These are phyloP conservation scores for Ensete ventricosum DNA, from an alignment of 176 grass and related monocot genomes.

Conservation along the genomic window DNA sequence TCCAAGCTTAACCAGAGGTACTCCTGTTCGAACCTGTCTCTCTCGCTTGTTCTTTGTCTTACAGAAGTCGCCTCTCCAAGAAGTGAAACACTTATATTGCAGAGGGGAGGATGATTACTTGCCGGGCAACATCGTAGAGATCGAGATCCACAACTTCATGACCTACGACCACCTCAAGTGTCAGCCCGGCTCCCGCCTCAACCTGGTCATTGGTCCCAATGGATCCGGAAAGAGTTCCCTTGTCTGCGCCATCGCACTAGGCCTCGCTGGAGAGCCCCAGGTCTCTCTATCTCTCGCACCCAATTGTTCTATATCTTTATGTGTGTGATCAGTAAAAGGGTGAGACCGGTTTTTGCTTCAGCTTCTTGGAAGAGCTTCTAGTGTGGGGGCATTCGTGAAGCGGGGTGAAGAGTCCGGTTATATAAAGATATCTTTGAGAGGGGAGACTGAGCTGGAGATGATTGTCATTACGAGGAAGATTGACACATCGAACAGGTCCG, in stretches of 20 bases:
- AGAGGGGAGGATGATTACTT: slow-evolving; percentile 84
- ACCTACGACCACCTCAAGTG: slow-evolving; percentile 73
- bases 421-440: slow-evolving; percentile 72
- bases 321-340: not conserved
- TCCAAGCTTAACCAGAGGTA: not conserved
- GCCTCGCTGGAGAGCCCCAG: slow-evolving; percentile 51
- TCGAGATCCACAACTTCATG: slow-evolving; percentile 90
- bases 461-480: slow-evolving; percentile 75
- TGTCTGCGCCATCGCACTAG: slow-evolving; percentile 81
- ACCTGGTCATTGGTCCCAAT: slow-evolving; percentile 80
- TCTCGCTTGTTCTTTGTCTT: not conserved
- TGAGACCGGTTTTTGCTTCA: slow-evolving; percentile 19
- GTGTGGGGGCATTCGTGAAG: slow-evolving; percentile 69
- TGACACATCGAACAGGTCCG: slow-evolving; percentile 70
- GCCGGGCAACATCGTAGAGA: slow-evolving; percentile 83
- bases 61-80: not conserved
- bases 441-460: slow-evolving; percentile 28
- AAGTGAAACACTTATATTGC: not conserved
- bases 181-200: slow-evolving; percentile 69
- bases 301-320: not conserved
- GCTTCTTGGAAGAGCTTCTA: slow-evolving; percentile 84
- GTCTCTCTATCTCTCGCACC: slow-evolving; percentile 13
- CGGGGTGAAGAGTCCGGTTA: slow-evolving; percentile 66
- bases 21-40: not conserved
- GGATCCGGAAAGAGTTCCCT: slow-evolving; percentile 91